phyloP scores from a whole-genome alignment of 2,329 filamentous ascomycete genomes.

The Huntiella bhutanensis region DNA sequence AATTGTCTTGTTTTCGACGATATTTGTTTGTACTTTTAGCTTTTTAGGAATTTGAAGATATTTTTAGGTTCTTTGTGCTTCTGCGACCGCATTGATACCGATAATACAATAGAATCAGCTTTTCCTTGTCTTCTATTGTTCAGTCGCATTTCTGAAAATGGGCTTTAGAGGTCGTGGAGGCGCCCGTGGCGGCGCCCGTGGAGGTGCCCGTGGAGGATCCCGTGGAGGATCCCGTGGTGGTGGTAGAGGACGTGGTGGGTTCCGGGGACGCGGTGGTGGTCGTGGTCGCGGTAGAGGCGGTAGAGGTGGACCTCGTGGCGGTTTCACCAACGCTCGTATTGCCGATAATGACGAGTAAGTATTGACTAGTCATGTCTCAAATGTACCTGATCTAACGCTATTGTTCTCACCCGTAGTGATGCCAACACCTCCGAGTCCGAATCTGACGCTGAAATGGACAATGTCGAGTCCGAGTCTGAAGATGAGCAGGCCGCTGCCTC shows the following conservation, averaged over 20 bases:
- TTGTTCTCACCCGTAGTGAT: not conserved
- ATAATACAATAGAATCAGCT: not conserved
- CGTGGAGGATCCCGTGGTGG: not conserved
- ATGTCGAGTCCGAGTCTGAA: slow-evolving; percentile 23
- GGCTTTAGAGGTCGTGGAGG: slow-evolving; percentile 9
- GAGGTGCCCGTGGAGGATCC: slow-evolving; percentile 5
- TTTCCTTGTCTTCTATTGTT: not conserved
- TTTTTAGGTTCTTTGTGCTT: not conserved
- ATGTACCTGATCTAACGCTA: not conserved
- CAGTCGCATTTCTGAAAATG: slow-evolving; percentile 3
- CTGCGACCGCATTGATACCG: not conserved
- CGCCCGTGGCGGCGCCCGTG: slow-evolving; percentile 13
- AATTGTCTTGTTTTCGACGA: slow-evolving; percentile 1
- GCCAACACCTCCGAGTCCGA: slow-evolving; percentile 25
- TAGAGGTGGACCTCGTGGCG: slow-evolving; percentile 20
- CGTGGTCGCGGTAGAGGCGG: slow-evolving; percentile 18
- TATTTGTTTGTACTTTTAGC: not conserved
- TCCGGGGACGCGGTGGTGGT: not conserved
- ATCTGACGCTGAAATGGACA: slow-evolving; percentile 20
- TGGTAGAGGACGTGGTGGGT: slow-evolving; percentile 2
- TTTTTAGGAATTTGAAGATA: not conserved
- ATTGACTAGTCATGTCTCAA: not conserved
- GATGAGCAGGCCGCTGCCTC: slow-evolving; percentile 19
- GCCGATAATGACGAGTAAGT: slow-evolving; percentile 23
- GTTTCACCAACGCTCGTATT: slow-evolving; percentile 28